Evolutionary conservation across 371 early-diverging fungal species (phyloP), one percentile per base, ranked within the genome.

Genomic region (Actinomucor elegans): DNA sequence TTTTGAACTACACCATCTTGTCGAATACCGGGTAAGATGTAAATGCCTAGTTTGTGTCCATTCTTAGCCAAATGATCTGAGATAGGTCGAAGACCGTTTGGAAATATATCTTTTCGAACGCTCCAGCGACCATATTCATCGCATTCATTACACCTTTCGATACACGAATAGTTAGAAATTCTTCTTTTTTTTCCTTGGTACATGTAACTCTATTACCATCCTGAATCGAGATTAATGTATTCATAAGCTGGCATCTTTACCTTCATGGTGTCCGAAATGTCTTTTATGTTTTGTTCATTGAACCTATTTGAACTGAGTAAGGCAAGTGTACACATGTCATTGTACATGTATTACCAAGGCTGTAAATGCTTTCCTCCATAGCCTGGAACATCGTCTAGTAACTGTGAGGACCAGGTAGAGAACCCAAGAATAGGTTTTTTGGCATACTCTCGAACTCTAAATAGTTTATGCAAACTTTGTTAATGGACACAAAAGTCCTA

Each of bases 401-500:
- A 32, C 47, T 75, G 76, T 6, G 73, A 60, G 4, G 76, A 75
- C 76, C 76, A 75, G 18, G 76, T 75, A 5, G 76, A 75, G 33
- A 72, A 75, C 2, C 76, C 76, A 4, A 75, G 55, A 5, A 72
- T 14, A 12, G 76, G 76, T 24, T 71, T 69, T 24, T 40, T 56
- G 14, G 72, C 66, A 59, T 53, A 70, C 9, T 57, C 57, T 21
- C 66, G 61, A 35, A 61, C 40, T 29, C 61, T 60, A 55, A 48
- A n/a, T n/a, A n/a, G n/a, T n/a, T n/a, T n/a, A n/a, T n/a, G n/a
- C n/a, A n/a, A n/a, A n/a, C n/a, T n/a, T n/a, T n/a, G n/a, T n/a
- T 29, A 5, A 11, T 18, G 11, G 8, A 26, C 34, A 17, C 4
- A 6, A 15, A 41, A 41, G 21, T 23, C 41, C 21, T 26, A 41